Percentiles rank a stretch among this genome's conserved stretches.
phyloP scores from a whole-genome alignment of 2,329 filamentous ascomycete species.

The Piedraia hortae region DNA sequence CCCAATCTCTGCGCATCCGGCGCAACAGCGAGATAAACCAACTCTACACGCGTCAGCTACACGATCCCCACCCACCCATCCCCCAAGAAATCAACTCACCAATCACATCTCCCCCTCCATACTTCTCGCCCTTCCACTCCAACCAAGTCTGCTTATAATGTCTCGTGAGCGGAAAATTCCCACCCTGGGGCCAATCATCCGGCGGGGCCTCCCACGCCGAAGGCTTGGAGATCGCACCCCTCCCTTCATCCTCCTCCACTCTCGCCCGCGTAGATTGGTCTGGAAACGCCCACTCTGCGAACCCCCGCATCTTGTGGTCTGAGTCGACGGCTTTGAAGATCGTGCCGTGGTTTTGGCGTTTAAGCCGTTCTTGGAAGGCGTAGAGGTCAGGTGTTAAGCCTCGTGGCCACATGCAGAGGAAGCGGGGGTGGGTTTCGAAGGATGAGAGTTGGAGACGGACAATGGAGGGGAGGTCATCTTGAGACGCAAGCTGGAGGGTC shows the following conservation, averaged over 20 bases:
- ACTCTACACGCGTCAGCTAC: constrained; percentile 1
- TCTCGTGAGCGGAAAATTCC: constrained; percentile 6
- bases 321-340: constrained; percentile 6
- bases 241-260: not conserved
- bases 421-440: constrained; percentile 7
- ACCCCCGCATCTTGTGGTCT: constrained; percentile 5
- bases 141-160: constrained; percentile 5
- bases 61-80: no score
- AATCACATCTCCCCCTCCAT: no score
- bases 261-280: constrained; percentile 1
- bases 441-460: constrained; percentile 6
- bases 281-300: constrained; percentile 5
- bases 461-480: constrained; percentile 6
- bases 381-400: constrained; percentile 7
- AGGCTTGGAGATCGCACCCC: constrained; percentile 1
- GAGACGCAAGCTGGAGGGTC: constrained; percentile 3
- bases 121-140: no score
- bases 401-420: constrained; percentile 6
- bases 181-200: constrained; percentile 5
- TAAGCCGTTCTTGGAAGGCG: constrained; percentile 5
- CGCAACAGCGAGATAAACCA: constrained; percentile 3
- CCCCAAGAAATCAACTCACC: no score
- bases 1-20: constrained; percentile 10
- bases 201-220: constrained; percentile 5
- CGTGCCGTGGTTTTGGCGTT: constrained; percentile 2